Percentiles rank a stretch among this genome's conserved stretches.
Conservation (phyloP, 768 basidiomycete species). For the Mycena belliarum region DNA sequence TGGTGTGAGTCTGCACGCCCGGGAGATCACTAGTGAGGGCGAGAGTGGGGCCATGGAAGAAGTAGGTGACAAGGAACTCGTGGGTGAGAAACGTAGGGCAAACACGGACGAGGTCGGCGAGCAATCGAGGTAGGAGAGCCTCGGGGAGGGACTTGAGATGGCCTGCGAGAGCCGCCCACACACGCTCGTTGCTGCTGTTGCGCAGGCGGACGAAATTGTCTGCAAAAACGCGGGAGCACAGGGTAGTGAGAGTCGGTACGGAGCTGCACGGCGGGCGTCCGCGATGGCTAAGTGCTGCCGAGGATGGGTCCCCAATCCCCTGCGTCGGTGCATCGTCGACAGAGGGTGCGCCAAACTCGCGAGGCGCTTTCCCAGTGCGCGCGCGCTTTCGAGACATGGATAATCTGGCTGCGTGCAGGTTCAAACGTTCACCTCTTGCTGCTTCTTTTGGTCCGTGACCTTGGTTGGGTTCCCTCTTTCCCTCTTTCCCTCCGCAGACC, state of each 20-base stretch:
- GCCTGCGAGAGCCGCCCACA: conserved; percentile 41
- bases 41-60: conserved; percentile 56
- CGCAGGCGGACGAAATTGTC: conserved; percentile 42
- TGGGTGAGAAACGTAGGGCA: conserved; percentile 56
- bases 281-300: conserved; percentile 53
- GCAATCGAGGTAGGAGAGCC: conserved; percentile 47
- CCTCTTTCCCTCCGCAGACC: too few relatives aligned
- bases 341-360: conserved; percentile 43
- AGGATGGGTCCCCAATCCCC: conserved; percentile 44
- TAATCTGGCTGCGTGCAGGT: too few relatives aligned
- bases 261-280: conserved; percentile 30
- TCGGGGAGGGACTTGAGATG: conserved; percentile 56
- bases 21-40: conserved; percentile 49
- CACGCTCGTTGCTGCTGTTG: conserved; percentile 32
- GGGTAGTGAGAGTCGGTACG: conserved; percentile 46
- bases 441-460: too few relatives aligned
- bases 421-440: too few relatives aligned
- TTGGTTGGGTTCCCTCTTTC: too few relatives aligned
- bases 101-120: conserved; percentile 47
- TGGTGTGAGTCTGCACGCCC: conserved; percentile 52
- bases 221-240: conserved; percentile 57
- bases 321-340: conserved; percentile 43
- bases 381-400: conserved; percentile 31
- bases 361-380: conserved; percentile 8
- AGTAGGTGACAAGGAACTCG: conserved; percentile 60